These are phyloP conservation scores for Colletotrichum tropicicola DNA, from an alignment of 2,329 filamentous ascomycete species.

Conservation along the genomic window DNA sequence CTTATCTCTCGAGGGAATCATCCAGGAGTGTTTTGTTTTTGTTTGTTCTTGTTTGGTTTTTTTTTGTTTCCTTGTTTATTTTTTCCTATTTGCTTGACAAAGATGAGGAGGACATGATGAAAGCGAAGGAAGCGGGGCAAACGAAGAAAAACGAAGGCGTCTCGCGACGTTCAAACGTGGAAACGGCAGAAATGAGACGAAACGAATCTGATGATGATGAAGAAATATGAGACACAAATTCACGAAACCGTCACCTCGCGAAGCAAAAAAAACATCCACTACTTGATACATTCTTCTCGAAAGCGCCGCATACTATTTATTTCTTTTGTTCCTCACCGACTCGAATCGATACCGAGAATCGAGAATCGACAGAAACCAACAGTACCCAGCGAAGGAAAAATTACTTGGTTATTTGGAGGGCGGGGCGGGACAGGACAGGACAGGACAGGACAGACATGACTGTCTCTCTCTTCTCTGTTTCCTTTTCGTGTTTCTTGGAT, in stretches of 20 bases:
- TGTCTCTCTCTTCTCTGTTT: neutral
- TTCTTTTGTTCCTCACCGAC: no score
- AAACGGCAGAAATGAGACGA: conserved; percentile 22
- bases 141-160: neutral
- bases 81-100: no score
- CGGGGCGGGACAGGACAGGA: no score
- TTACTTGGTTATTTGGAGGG: no score
- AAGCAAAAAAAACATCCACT: neutral
- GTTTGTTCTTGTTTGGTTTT: conserved; percentile 34
- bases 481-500: neutral
- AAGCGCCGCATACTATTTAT: no score
- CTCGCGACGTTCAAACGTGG: neutral
- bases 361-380: no score
- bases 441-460: no score
- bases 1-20: conserved; percentile 1
- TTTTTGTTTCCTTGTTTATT: conserved; percentile 18
- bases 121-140: neutral
- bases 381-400: no score
- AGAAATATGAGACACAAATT: neutral
- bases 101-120: neutral
- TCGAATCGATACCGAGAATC: no score
- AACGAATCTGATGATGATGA: conserved; percentile 26
- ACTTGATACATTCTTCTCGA: neutral
- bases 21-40: conserved; percentile 22
- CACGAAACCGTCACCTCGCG: neutral